Percentiles rank a stretch among this genome's conserved stretches.
Conservation (phyloP, 2,329 filamentous ascomycete genomes). For the Ceratocystiopsis sp. region DNA sequence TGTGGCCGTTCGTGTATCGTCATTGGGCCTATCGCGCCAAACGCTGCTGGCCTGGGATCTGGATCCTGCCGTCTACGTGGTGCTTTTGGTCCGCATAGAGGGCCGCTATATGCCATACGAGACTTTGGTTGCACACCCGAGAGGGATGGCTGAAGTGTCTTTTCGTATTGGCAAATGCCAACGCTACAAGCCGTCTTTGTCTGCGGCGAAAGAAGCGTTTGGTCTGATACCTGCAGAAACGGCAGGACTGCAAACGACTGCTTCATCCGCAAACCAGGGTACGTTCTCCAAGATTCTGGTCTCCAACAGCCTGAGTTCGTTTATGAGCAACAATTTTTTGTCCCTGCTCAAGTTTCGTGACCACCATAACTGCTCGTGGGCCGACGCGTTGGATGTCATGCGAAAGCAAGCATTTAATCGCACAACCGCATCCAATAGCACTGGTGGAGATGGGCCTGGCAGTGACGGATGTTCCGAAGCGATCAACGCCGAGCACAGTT, state of each 20-base stretch:
- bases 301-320: slow-evolving; percentile 50
- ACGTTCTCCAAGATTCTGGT: slow-evolving; percentile 46
- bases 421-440: too few species aligned
- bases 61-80: slow-evolving; percentile 46
- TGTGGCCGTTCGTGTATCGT: slow-evolving; percentile 50
- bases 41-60: slow-evolving; percentile 65
- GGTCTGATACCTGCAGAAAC: background rate
- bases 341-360: slow-evolving; percentile 42
- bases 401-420: background rate
- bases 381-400: slow-evolving; percentile 27
- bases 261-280: background rate
- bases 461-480: background rate
- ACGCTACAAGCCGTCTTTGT: slow-evolving; percentile 51
- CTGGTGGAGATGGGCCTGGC: too few species aligned
- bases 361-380: slow-evolving; percentile 41
- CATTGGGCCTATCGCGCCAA: slow-evolving; percentile 57
- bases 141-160: slow-evolving; percentile 16
- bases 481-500: slow-evolving; percentile 18
- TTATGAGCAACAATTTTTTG: slow-evolving; percentile 50
- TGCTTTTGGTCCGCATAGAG: slow-evolving; percentile 52
- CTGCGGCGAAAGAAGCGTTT: slow-evolving; percentile 21
- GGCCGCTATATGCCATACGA: slow-evolving; percentile 43
- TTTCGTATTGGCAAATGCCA: slow-evolving; percentile 55
- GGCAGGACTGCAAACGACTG: background rate
- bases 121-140: slow-evolving; percentile 21